A percentile compares a stretch with the other conserved stretches of the same genome.
phyloP scores from a whole-genome alignment of 2,329 filamentous ascomycete genomes.

The Drechslera avenae region DNA sequence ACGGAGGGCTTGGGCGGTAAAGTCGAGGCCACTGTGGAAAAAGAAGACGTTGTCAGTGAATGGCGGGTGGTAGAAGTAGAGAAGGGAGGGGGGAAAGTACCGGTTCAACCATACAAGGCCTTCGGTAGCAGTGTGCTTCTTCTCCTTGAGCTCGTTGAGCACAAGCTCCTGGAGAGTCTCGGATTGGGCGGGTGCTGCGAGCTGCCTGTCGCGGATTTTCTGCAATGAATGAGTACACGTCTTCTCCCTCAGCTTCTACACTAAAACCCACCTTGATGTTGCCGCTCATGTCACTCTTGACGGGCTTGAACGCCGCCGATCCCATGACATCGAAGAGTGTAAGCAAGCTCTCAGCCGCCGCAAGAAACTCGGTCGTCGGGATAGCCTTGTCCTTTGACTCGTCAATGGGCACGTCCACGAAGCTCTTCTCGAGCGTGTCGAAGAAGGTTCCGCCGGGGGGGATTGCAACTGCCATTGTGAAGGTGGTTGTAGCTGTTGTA shows the following conservation, averaged over 20 bases:
- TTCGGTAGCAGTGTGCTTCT: conserved; percentile 87
- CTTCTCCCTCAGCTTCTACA: no score
- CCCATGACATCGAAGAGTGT: conserved; percentile 77
- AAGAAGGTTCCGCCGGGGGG: conserved; percentile 78
- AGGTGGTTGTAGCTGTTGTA: not conserved
- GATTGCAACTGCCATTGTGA: conserved; percentile 37
- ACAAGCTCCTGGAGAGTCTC: conserved; percentile 83
- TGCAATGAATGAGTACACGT: conserved; percentile 43
- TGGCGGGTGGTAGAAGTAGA: not conserved
- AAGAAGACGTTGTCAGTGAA: conserved; percentile 12
- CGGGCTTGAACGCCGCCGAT: conserved; percentile 79
- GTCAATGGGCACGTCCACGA: conserved; percentile 79
- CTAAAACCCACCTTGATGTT: conserved; percentile 76
- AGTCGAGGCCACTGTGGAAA: conserved; percentile 79
- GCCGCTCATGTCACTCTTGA: conserved; percentile 88
- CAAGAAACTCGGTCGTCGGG: conserved; percentile 83
- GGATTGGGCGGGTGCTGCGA: conserved; percentile 78
- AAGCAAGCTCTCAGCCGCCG: conserved; percentile 84
- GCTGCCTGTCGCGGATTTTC: conserved; percentile 88
- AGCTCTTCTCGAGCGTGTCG: conserved; percentile 82
- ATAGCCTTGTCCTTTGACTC: conserved; percentile 76
- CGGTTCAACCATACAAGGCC: conserved; percentile 89
- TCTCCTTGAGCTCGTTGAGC: conserved; percentile 83
- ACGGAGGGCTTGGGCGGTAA: conserved; percentile 83
- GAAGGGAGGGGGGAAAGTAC: conserved; percentile 56